Conservation (phyloP, 129 eudicot genomes). For the Artemisia tridentata region DNA sequence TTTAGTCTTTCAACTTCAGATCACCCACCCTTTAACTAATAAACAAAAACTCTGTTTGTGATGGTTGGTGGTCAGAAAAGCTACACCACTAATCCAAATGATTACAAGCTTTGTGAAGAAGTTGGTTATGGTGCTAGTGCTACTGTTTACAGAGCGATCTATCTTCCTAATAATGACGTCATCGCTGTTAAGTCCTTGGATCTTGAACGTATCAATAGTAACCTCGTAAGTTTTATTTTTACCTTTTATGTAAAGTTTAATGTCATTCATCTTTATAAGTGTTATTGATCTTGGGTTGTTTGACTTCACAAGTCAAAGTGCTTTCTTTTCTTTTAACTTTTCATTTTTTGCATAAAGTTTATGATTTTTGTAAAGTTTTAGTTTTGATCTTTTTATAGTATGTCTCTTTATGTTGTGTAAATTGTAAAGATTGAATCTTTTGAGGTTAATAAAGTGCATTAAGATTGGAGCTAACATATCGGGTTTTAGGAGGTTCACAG, state of each 20-base stretch:
- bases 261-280: too few relatives aligned
- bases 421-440: too few relatives aligned
- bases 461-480: too few relatives aligned
- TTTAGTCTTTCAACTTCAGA: constrained; percentile 25
- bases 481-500: too few relatives aligned
- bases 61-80: constrained; percentile 46
- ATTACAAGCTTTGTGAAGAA: constrained; percentile 87
- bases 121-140: constrained; percentile 96
- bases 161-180: constrained; percentile 70
- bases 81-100: constrained; percentile 56
- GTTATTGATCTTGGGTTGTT: neutral
- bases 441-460: too few relatives aligned
- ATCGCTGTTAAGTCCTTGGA: constrained; percentile 95
- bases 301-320: constrained; percentile 8
- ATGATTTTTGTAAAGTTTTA: too few relatives aligned
- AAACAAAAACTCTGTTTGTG: neutral
- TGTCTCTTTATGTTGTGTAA: too few relatives aligned
- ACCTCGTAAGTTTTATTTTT: constrained; percentile 48
- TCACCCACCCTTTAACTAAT: neutral
- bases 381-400: too few relatives aligned
- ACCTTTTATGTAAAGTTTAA: neutral
- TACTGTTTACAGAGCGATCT: constrained; percentile 84
- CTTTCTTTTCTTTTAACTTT: neutral
- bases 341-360: too few relatives aligned
- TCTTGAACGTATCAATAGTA: constrained; percentile 97